Evolutionary conservation across 192 early-diverging fungal genomes (phyloP).

Genomic region (Backusella sp.): DNA sequence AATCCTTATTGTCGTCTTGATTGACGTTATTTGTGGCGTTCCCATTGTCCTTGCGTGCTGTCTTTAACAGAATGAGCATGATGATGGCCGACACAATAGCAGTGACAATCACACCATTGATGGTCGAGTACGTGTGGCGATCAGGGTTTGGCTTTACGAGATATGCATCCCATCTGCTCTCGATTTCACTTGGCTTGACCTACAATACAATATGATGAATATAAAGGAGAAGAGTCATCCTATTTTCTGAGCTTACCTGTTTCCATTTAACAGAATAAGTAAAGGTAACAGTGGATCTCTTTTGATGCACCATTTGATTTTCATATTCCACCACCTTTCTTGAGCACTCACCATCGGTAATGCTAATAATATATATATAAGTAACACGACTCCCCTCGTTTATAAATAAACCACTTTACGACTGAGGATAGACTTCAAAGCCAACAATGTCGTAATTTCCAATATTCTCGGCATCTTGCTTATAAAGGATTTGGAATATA

Average conservation of each 20-base stretch:
- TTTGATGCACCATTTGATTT: conserved; percentile 35
- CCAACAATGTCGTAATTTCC: conserved; percentile 48
- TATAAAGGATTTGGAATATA: conserved; percentile 58
- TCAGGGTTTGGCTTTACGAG: conserved; percentile 47
- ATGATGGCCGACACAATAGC: conserved; percentile 67
- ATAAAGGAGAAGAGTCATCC: too few species aligned
- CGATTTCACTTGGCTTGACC: conserved; percentile 25
- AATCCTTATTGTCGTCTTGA: conserved; percentile 44
- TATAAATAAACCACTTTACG: conserved; percentile 30
- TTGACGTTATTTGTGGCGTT: conserved; percentile 25
- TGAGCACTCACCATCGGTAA: conserved; percentile 18
- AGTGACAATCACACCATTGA: conserved; percentile 68
- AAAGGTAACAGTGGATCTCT: conserved; percentile 48
- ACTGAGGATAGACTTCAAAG: conserved; percentile 71
- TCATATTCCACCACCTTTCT: conserved; percentile 30
- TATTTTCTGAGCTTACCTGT: conserved; percentile 36
- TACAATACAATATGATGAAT: background rate
- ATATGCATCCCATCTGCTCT: conserved; percentile 68
- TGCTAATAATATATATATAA: background rate
- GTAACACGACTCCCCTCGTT: too few species aligned
- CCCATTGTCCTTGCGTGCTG: conserved; percentile 57
- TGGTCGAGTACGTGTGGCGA: conserved; percentile 67
- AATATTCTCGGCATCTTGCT: conserved; percentile 32
- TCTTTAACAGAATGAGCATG: conserved; percentile 65
- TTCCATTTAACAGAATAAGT: conserved; percentile 75